Evolutionary conservation across 2,329 filamentous ascomycete genomes (phyloP).

Genomic region (Ascochyta koolunga): DNA sequence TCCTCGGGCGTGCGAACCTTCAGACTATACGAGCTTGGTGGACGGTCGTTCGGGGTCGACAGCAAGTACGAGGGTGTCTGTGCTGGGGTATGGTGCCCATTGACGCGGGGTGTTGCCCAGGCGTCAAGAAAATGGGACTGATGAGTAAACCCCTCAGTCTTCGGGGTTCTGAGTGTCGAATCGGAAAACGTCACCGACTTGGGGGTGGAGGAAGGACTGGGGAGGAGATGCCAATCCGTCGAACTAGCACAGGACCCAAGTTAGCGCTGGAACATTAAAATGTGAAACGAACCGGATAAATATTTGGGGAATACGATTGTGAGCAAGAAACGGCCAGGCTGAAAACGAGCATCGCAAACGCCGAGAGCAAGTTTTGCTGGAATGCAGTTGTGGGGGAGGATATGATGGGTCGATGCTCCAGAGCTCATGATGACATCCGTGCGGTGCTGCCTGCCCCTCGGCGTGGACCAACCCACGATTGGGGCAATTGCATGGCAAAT

Average conservation of each 20-base stretch:
- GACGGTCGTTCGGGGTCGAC: slow-evolving; percentile 44
- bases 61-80: slow-evolving; percentile 50
- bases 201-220: slow-evolving; percentile 57
- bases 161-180: slow-evolving; percentile 51
- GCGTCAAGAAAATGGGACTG: slow-evolving; percentile 58
- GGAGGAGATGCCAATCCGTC: slow-evolving; percentile 57
- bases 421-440: slow-evolving; percentile 33
- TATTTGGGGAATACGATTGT: background rate
- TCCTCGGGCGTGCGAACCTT: slow-evolving; percentile 47
- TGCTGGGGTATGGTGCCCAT: slow-evolving; percentile 49
- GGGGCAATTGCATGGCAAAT: slow-evolving; percentile 25
- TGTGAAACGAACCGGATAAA: slow-evolving; percentile 18
- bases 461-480: slow-evolving; percentile 34
- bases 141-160: slow-evolving; percentile 48
- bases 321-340: slow-evolving; percentile 3
- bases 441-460: slow-evolving; percentile 47
- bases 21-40: slow-evolving; percentile 44
- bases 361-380: slow-evolving; percentile 18
- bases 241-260: slow-evolving; percentile 45
- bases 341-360: background rate
- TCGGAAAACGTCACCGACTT: slow-evolving; percentile 51
- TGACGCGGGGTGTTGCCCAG: slow-evolving; percentile 53
- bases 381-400: slow-evolving; percentile 27
- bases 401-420: slow-evolving; percentile 30
- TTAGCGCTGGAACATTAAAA: slow-evolving; percentile 43